Evolutionary conservation across 176 grass and related monocot genomes (phyloP).

Genomic region (Typha latifolia): DNA sequence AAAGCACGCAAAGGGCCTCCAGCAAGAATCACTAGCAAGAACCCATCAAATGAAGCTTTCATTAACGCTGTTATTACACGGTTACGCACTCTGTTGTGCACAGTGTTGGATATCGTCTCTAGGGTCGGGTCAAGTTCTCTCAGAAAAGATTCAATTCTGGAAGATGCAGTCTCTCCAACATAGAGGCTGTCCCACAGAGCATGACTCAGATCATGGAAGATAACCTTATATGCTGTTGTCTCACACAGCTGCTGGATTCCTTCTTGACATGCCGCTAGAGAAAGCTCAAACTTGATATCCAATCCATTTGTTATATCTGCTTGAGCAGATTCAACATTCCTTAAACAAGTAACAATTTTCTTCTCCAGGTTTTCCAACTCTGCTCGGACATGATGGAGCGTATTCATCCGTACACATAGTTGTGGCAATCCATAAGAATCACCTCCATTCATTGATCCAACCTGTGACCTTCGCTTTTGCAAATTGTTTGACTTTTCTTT

Average conservation of each 20-base stretch:
- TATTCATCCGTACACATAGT: conserved; percentile 84
- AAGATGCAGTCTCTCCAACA: conserved; percentile 48
- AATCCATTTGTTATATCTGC: conserved; percentile 75
- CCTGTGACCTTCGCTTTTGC: conserved; percentile 55
- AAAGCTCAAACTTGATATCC: conserved; percentile 85
- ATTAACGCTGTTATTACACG: conserved; percentile 83
- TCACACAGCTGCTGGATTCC: conserved; percentile 78
- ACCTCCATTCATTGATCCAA: conserved; percentile 49
- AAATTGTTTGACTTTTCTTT: conserved; percentile 76
- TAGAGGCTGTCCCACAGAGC: conserved; percentile 81
- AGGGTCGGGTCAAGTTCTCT: conserved; percentile 78
- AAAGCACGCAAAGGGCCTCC: conserved; percentile 80
- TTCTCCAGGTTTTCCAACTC: conserved; percentile 89
- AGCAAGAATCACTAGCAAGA: conserved; percentile 84
- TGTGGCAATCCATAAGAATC: conserved; percentile 61
- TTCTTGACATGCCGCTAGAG: conserved; percentile 70
- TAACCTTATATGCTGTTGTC: conserved; percentile 85
- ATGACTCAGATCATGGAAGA: conserved; percentile 73
- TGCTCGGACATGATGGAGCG: conserved; percentile 60
- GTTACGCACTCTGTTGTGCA: conserved; percentile 84
- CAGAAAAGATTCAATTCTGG: conserved; percentile 55
- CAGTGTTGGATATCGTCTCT: conserved; percentile 69
- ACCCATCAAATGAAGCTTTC: conserved; percentile 89
- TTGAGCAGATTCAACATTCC: conserved; percentile 90
- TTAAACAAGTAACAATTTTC: conserved; percentile 84